Evolutionary conservation across 2,329 filamentous ascomycete genomes (phyloP).

Genomic region (Diaporthe nobilis): DNA sequence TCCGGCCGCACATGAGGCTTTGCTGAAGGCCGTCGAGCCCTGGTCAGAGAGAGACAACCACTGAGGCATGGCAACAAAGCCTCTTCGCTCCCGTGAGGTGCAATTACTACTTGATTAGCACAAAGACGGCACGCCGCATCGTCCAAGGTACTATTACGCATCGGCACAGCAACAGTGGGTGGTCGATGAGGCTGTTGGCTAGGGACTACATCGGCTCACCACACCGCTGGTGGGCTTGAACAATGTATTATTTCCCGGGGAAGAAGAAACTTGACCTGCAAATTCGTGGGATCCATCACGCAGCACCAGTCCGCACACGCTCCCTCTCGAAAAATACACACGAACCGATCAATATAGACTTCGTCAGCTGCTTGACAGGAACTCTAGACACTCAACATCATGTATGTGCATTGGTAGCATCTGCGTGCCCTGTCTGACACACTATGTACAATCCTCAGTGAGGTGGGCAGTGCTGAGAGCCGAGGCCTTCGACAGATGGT

Average conservation of each 20-base stretch:
- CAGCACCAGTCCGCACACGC: not conserved
- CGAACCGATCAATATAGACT: not conserved
- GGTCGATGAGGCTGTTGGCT: not conserved
- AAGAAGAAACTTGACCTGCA: not conserved
- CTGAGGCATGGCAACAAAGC: constrained; percentile 41
- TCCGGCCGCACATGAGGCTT: constrained; percentile 52
- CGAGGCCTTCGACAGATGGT: not conserved
- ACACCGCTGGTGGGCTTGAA: not conserved
- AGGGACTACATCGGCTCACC: too few species aligned
- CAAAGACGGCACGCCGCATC: not conserved
- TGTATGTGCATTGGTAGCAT: not conserved
- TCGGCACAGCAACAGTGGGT: not conserved
- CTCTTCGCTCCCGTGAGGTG: not conserved
- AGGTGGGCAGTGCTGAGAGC: not conserved
- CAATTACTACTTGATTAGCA: not conserved
- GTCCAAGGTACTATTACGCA: not conserved
- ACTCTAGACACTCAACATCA: not conserved
- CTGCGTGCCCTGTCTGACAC: not conserved
- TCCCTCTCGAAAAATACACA: not conserved
- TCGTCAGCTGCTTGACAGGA: not conserved
- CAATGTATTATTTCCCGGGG: not conserved
- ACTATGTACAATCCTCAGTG: constrained; percentile 1
- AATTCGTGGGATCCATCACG: not conserved
- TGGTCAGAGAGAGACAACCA: constrained; percentile 58
- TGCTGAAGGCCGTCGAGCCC: constrained; percentile 57